Evolutionary conservation across 176 grass and related monocot genomes (phyloP), one percentile per base, ranked within the genome.

Genomic region (Zea luxurians): DNA sequence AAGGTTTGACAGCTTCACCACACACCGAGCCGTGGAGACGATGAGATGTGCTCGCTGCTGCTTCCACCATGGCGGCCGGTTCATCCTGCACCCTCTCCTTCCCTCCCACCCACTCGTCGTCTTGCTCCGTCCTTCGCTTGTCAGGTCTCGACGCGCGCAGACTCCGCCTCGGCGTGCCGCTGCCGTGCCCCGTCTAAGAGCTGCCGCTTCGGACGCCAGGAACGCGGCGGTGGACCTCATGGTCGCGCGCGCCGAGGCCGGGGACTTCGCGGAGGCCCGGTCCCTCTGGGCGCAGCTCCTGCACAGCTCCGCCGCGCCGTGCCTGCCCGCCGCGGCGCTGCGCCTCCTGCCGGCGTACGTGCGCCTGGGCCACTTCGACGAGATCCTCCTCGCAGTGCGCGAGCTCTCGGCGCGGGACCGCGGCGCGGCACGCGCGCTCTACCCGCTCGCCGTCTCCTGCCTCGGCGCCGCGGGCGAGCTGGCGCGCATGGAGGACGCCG

Each of bases 261-360:
- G 91, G 4, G 78, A 89, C 76, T 87, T 97, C 52, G 57, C 9
- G 35, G 75, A 75, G 70, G 94, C 94, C 9, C 81, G 64, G 57
- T 78, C 94, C 74, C 73, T 97, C 53, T 93, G 91, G 86, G 59
- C 75, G 62, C 86, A 97, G 83, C 88, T 97, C 60, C 73, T 97
- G 68, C 85, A 89, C 75, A 97, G 91, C 71, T 91, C 93, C 21
- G 81, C 86, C 42, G 48, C 82, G 36, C 75, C 88, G 20, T 46
- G 76, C 70, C 85, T 87, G 40, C 57, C 76, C 5, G 63, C 82
- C 27, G 84, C 80, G 8, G 66, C 86, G 15, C 72, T 74, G 27
- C 65, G 78, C 64, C 86, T 97, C 61, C 83, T 97, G 44, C 70
- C 88, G 11, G 79, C 83, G 66, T 97, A 93, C 76, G 81, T 78